Evolutionary conservation across 305 asterid genomes (phyloP).

Genomic region (Petunia hybrid): DNA sequence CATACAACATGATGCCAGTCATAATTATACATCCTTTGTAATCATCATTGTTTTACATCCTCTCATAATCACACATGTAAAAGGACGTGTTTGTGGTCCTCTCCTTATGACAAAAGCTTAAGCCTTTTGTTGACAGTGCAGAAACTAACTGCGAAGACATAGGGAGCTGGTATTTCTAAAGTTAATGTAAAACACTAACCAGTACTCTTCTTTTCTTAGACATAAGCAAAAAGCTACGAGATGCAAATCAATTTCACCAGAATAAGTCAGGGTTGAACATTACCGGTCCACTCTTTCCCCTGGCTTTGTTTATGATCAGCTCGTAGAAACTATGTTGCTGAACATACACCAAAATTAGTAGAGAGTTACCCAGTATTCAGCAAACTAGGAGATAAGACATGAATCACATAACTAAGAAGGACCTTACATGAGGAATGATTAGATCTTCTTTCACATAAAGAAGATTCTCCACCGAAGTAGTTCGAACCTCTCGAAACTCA

Average conservation of each 20-base stretch:
- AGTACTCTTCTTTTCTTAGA: not conserved
- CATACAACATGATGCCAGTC: not conserved
- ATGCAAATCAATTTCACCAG: conserved; percentile 34
- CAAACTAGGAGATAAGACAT: not conserved
- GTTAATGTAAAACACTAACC: not conserved
- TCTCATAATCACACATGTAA: not conserved
- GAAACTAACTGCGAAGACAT: not conserved
- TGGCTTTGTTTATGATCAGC: conserved; percentile 95
- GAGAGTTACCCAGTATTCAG: conserved; percentile 16
- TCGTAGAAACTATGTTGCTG: conserved; percentile 99
- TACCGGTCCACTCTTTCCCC: conserved; percentile 99
- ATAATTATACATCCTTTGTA: conserved; percentile 5
- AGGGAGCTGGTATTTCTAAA: not conserved
- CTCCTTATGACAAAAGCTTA: not conserved
- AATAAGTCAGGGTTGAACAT: conserved; percentile 39
- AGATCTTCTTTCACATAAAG: conserved; percentile 99
- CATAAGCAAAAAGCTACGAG: conserved; percentile 1
- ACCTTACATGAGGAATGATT: conserved; percentile 92
- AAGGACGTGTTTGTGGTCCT: not conserved
- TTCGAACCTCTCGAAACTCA: conserved; percentile 93
- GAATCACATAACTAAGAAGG: conserved; percentile 21
- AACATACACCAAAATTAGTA: conserved; percentile 4
- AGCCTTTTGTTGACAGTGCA: not conserved
- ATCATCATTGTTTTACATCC: conserved; percentile 1
- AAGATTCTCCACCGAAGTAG: conserved; percentile 92